Evolutionary conservation across 352 stramenopile genomes (phyloP).

Genomic region (Phytophthora podocarpi): DNA sequence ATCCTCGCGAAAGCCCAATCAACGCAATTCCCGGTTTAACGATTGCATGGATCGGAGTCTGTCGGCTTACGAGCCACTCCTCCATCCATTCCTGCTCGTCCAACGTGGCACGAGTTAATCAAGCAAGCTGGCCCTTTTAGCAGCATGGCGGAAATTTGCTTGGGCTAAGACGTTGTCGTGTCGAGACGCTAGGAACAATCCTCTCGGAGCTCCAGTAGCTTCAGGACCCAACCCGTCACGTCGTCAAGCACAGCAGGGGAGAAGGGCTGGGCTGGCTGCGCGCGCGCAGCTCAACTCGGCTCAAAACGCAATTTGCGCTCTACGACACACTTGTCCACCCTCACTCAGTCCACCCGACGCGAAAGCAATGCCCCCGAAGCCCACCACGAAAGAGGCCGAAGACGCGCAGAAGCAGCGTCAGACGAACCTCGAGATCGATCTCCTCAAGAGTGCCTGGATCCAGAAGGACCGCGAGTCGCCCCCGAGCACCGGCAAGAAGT

Average conservation of each 20-base stretch:
- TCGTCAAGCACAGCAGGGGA: constrained; percentile 28
- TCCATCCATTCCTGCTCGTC: constrained; percentile 26
- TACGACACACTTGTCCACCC: constrained; percentile 26
- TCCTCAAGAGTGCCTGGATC: constrained; percentile 67
- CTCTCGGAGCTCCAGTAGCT: constrained; percentile 35
- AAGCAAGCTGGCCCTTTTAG: constrained; percentile 37
- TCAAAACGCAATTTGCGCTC: constrained; percentile 47
- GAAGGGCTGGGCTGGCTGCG: constrained; percentile 22
- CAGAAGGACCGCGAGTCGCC: constrained; percentile 60
- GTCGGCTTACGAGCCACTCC: background rate
- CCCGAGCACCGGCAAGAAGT: constrained; percentile 35
- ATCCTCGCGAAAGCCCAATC: too few relatives aligned
- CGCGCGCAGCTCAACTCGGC: constrained; percentile 33
- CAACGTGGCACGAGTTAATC: constrained; percentile 33
- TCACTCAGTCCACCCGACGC: constrained; percentile 9
- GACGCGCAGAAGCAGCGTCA: constrained; percentile 62
- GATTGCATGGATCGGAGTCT: too few relatives aligned
- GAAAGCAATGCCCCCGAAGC: constrained; percentile 39
- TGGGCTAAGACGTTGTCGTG: constrained; percentile 37
- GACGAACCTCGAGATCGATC: constrained; percentile 69
- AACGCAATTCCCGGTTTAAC: background rate
- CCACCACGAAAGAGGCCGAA: constrained; percentile 37
- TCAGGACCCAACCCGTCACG: constrained; percentile 41
- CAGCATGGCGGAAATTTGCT: constrained; percentile 42
- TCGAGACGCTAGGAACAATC: constrained; percentile 39